Percentiles rank a stretch among this genome's conserved stretches.
Conservation (phyloP, 1,284 basidiomycete genomes). For the Cryptococcus amylolentus region DNA sequence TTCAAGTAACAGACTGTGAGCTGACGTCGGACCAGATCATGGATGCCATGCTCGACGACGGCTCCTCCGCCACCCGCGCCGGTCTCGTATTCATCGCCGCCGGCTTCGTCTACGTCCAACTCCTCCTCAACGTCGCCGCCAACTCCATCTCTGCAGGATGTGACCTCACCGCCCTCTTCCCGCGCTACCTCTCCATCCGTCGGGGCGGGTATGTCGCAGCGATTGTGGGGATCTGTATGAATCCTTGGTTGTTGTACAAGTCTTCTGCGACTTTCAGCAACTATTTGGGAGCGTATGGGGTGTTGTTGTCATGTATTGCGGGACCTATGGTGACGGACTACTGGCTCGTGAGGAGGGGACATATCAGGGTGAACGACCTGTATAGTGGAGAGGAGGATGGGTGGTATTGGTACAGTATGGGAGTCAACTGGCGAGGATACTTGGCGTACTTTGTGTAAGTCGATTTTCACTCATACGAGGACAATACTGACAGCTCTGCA, state of each 20-base stretch:
- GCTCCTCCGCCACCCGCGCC: conserved; percentile 27
- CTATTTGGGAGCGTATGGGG: conserved; percentile 71
- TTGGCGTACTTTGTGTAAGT: conserved; percentile 37
- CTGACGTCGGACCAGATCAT: conserved; percentile 22
- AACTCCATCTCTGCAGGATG: conserved; percentile 82
- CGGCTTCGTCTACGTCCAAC: conserved; percentile 46
- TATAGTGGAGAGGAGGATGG: conserved; percentile 60
- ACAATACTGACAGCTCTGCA: conserved; percentile 53
- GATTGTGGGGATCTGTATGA: conserved; percentile 67
- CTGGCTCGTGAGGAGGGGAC: conserved; percentile 69
- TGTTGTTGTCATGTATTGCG: conserved; percentile 66
- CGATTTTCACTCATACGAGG: neutral
- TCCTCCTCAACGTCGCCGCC: conserved; percentile 65
- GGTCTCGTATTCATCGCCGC: conserved; percentile 62
- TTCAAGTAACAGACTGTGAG: neutral
- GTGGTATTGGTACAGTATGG: conserved; percentile 73
- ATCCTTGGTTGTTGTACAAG: conserved; percentile 71
- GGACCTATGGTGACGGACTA: conserved; percentile 84
- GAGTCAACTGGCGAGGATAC: conserved; percentile 64
- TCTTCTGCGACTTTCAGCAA: conserved; percentile 72
- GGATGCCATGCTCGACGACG: conserved; percentile 37
- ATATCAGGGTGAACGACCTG: conserved; percentile 67
- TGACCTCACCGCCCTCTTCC: conserved; percentile 74
- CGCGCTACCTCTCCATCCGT: conserved; percentile 80
- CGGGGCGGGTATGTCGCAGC: conserved; percentile 76